Evolutionary conservation across 2,329 filamentous ascomycete species (phyloP).

Genomic region (Fusarium lateritium): DNA sequence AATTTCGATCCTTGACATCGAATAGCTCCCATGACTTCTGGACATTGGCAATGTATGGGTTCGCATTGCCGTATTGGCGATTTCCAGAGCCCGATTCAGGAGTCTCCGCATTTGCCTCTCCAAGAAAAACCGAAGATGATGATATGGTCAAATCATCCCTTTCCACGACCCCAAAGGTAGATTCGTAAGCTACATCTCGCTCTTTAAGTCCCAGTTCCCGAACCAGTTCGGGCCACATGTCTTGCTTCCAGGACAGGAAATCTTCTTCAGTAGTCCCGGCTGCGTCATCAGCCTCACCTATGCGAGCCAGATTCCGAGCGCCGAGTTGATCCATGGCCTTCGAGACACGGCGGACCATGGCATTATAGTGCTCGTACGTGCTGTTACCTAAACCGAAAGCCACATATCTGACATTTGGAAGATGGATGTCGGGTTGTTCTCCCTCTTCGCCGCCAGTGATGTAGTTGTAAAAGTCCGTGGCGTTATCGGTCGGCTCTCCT

Average conservation of each 20-base stretch:
- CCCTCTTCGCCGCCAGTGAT: neutral
- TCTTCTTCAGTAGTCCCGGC: slow-evolving; percentile 1
- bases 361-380: slow-evolving; percentile 3
- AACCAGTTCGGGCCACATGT: slow-evolving; percentile 3
- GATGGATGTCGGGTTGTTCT: neutral
- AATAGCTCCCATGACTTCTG: neutral
- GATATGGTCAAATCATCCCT: neutral
- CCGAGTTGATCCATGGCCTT: neutral
- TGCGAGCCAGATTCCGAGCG: neutral
- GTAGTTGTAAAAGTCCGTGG: neutral
- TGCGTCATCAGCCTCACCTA: slow-evolving; percentile 3
- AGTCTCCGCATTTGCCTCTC: neutral
- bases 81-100: neutral
- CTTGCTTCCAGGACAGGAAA: slow-evolving; percentile 8
- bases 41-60: neutral
- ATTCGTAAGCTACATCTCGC: neutral
- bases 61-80: neutral
- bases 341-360: neutral
- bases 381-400: slow-evolving; percentile 2
- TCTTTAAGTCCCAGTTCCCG: neutral
- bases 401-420: slow-evolving; percentile 8
- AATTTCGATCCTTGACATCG: neutral
- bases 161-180: neutral
- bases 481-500: neutral
- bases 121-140: neutral